These are phyloP conservation scores for Kazachstania sp. DNA, from an alignment of 1,139 yeast species.

Conservation along the genomic window DNA sequence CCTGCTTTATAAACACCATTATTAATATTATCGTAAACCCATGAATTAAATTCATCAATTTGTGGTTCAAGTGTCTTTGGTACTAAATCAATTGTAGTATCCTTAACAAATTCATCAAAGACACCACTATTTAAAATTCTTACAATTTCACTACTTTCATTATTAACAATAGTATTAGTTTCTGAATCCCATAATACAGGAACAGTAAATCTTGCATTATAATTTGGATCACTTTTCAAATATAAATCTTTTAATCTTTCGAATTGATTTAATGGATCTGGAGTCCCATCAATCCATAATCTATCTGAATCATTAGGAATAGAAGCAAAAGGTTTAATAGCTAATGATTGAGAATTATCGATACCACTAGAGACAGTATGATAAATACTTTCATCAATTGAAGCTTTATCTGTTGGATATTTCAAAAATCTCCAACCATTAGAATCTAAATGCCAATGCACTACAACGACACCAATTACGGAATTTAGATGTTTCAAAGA, in stretches of 20 bases:
- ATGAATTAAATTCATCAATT: conserved; percentile 72
- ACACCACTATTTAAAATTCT: conserved; percentile 65
- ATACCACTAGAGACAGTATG: conserved; percentile 22
- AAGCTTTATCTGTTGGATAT: conserved; percentile 44
- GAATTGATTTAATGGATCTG: conserved; percentile 57
- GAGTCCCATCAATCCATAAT: conserved; percentile 35
- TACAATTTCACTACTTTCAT: conserved; percentile 83
- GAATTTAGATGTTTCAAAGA: conserved; percentile 63
- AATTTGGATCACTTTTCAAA: conserved; percentile 65
- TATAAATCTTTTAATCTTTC: conserved; percentile 62
- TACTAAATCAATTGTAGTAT: conserved; percentile 46
- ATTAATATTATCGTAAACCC: conserved; percentile 81
- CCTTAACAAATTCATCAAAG: conserved; percentile 45
- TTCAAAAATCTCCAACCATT: conserved; percentile 78
- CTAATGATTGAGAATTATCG: conserved; percentile 7
- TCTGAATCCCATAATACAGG: conserved; percentile 91
- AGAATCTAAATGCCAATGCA: conserved; percentile 79
- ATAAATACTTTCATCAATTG: conserved; percentile 7
- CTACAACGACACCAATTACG: conserved; percentile 63
- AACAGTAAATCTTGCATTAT: conserved; percentile 77
- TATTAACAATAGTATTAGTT: conserved; percentile 72
- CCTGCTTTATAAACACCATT: conserved; percentile 95
- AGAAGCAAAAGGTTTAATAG: conserved; percentile 9
- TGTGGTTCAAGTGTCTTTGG: conserved; percentile 46
- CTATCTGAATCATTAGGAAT: conserved; percentile 19